phyloP scores from a whole-genome alignment of 2,329 filamentous ascomycete genomes.

The Colletotrichum tropicicola region DNA sequence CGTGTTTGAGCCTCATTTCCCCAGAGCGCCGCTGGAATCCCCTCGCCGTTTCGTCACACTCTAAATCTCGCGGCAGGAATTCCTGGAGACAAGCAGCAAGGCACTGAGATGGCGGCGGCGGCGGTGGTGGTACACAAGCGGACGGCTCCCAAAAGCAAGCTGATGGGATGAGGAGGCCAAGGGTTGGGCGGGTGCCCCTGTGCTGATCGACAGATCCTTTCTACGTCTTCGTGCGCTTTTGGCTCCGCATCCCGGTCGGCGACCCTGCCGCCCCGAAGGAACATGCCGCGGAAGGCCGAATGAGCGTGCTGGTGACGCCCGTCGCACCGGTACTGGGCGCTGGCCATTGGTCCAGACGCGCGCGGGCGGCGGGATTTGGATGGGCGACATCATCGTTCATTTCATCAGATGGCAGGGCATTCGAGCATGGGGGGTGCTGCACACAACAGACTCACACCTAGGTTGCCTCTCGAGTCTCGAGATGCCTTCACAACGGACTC shows the following conservation, averaged over 20 bases:
- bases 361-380: conserved; percentile 5
- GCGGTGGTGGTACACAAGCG: neutral
- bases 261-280: conserved; percentile 3
- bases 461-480: neutral
- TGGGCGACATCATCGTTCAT: conserved; percentile 2
- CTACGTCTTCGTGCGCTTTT: conserved; percentile 14
- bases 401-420: conserved; percentile 5
- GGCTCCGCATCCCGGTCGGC: conserved; percentile 11
- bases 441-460: neutral
- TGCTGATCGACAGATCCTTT: conserved; percentile 32
- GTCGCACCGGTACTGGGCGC: conserved; percentile 17
- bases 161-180: conserved; percentile 13
- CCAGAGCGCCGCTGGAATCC: neutral
- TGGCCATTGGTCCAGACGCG: conserved; percentile 1
- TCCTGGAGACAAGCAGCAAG: neutral
- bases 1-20: conserved; percentile 25
- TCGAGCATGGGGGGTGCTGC: neutral
- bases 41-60: conserved; percentile 7
- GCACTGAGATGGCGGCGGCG: neutral
- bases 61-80: neutral
- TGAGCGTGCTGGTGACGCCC: conserved; percentile 18
- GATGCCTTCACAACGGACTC: too few species aligned
- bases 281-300: neutral
- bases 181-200: conserved; percentile 19
- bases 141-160: conserved; percentile 24